These are phyloP conservation scores for Colletotrichum salicis DNA, from an alignment of 2,329 filamentous ascomycete genomes.

Conservation along the genomic window DNA sequence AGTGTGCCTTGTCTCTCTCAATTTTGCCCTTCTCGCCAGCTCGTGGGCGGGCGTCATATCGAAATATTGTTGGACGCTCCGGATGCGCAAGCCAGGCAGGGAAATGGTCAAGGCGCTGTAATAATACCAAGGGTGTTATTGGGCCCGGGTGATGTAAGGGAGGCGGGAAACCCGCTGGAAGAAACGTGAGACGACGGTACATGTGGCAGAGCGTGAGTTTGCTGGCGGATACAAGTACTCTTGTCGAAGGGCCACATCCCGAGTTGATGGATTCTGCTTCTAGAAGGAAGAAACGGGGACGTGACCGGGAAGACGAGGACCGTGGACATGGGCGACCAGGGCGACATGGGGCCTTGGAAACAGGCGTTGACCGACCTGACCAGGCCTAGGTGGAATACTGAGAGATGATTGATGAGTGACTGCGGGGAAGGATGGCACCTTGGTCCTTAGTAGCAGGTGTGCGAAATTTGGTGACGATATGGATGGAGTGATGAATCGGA, in stretches of 20 bases:
- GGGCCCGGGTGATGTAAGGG: constrained; percentile 19
- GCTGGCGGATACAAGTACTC: neutral
- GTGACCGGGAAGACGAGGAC: constrained; percentile 10
- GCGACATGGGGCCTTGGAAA: neutral
- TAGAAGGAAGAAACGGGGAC: constrained; percentile 34
- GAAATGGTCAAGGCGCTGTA: constrained; percentile 3
- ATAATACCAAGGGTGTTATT: constrained; percentile 6
- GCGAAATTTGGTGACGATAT: constrained; percentile 11
- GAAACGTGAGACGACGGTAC: constrained; percentile 25
- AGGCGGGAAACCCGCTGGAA: constrained; percentile 16
- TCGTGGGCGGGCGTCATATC: neutral
- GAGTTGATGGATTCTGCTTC: constrained; percentile 26
- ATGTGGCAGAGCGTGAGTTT: neutral
- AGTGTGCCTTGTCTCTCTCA: neutral
- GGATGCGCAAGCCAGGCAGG: neutral
- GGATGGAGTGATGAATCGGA: constrained; percentile 16
- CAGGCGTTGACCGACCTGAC: constrained; percentile 8
- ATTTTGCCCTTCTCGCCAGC: neutral
- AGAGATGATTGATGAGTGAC: constrained; percentile 20
- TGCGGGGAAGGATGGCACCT: constrained; percentile 27
- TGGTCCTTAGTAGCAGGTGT: constrained; percentile 1
- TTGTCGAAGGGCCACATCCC: neutral
- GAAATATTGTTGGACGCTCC: neutral
- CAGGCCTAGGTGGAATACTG: neutral
- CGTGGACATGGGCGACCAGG: neutral